Evolutionary conservation across 352 stramenopile genomes (phyloP).

Genomic region (Pythium angustatum): DNA sequence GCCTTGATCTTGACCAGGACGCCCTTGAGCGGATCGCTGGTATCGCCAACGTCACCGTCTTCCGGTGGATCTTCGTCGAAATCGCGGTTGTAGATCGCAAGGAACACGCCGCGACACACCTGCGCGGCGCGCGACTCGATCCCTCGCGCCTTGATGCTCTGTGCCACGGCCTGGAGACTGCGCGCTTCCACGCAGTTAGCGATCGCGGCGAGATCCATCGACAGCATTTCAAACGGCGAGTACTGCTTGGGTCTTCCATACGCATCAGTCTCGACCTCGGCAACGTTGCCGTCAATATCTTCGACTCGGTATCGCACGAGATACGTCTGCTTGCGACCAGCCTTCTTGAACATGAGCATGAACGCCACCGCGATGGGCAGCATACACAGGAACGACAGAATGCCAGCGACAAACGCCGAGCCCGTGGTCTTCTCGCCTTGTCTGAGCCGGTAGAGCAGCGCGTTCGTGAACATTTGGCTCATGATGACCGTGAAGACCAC

Average conservation of each 20-base stretch:
- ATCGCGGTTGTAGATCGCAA: constrained; percentile 62
- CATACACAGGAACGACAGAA: constrained; percentile 68
- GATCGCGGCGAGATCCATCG: constrained; percentile 58
- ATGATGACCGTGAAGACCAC: constrained; percentile 72
- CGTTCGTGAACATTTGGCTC: constrained; percentile 76
- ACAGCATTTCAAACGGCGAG: constrained; percentile 43
- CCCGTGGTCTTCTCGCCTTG: constrained; percentile 47
- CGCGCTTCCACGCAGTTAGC: constrained; percentile 43
- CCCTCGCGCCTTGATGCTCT: constrained; percentile 38
- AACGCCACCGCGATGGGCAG: constrained; percentile 63
- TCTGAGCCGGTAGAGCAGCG: constrained; percentile 57
- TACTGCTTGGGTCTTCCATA: constrained; percentile 60
- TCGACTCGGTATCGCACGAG: constrained; percentile 67
- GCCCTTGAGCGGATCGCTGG: constrained; percentile 40
- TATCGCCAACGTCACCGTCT: constrained; percentile 6
- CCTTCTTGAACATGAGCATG: constrained; percentile 75
- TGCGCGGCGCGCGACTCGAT: constrained; percentile 33
- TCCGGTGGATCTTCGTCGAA: constrained; percentile 39
- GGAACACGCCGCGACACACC: constrained; percentile 59
- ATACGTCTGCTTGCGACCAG: constrained; percentile 55
- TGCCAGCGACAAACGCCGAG: constrained; percentile 51
- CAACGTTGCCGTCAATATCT: constrained; percentile 56
- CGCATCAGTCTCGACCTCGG: constrained; percentile 63
- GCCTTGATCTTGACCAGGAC: constrained; percentile 57
- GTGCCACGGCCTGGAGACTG: constrained; percentile 32